Evolutionary conservation across 2,329 filamentous ascomycete species (phyloP).

Genomic region (Xylariales sp.): DNA sequence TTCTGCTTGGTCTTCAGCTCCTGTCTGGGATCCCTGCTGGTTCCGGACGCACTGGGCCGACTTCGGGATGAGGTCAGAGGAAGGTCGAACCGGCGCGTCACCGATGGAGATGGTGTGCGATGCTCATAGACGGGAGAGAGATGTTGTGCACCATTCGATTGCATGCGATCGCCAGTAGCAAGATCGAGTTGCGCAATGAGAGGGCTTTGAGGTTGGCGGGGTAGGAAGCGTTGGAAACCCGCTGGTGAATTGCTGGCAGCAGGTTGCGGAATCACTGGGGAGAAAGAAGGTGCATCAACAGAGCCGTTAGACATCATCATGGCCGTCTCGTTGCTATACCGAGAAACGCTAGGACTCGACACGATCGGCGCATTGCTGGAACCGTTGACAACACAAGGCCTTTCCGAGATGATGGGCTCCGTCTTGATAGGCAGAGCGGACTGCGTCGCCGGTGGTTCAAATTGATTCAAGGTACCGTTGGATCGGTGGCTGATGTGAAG

Average conservation of each 20-base stretch:
- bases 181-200: conserved; percentile 53
- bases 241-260: conserved; percentile 10
- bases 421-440: conserved; percentile 17
- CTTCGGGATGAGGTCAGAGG: conserved; percentile 21
- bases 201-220: conserved; percentile 41
- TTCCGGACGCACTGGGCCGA: conserved; percentile 10
- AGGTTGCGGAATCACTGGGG: conserved; percentile 19
- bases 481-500: conserved; percentile 31
- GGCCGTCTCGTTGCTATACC: conserved; percentile 7
- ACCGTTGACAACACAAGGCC: conserved; percentile 50
- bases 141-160: conserved; percentile 41
- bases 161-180: conserved; percentile 41
- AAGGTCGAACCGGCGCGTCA: conserved; percentile 48
- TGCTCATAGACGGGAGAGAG: conserved; percentile 74
- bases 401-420: conserved; percentile 28
- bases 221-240: conserved; percentile 23
- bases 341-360: conserved; percentile 14
- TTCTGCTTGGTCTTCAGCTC: conserved; percentile 26
- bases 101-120: conserved; percentile 65
- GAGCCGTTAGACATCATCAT: conserved; percentile 19
- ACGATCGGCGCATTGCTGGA: conserved; percentile 19
- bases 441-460: conserved; percentile 17
- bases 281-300: conserved; percentile 15
- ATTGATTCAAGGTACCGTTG: conserved; percentile 6
- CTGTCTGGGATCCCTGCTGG: conserved; percentile 15